These are phyloP conservation scores for Phaeotremella fagi DNA, from an alignment of 768 basidiomycete species.

Conservation along the genomic window DNA sequence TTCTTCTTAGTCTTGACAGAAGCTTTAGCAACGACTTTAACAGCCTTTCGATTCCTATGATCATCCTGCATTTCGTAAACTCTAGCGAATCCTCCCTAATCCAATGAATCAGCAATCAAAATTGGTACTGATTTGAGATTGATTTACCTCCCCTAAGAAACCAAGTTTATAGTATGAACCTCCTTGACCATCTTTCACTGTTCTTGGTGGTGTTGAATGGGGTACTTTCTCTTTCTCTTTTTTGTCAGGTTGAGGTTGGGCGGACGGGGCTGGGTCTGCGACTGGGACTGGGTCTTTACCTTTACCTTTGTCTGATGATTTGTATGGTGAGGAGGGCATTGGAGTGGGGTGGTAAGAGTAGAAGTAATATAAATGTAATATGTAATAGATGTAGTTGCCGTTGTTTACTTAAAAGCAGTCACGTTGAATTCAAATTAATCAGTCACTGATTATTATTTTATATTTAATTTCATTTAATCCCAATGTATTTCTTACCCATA, in stretches of 20 bases:
- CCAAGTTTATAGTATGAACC: constrained; percentile 64
- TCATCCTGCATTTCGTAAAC: constrained; percentile 89
- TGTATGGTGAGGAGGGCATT: too few relatives aligned
- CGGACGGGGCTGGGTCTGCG: too few relatives aligned
- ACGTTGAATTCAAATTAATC: neutral
- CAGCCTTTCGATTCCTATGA: constrained; percentile 64
- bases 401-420: neutral
- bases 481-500: neutral
- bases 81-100: constrained; percentile 84
- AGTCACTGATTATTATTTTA: neutral
- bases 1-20: constrained; percentile 93
- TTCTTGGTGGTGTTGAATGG: constrained; percentile 34
- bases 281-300: too few relatives aligned
- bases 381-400: neutral
- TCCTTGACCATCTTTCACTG: constrained; percentile 28
- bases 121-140: neutral
- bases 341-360: too few relatives aligned
- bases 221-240: constrained; percentile 29
- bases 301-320: too few relatives aligned
- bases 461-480: neutral
- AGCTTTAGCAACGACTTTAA: constrained; percentile 91
- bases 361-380: neutral
- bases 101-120: neutral
- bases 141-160: constrained; percentile 80
- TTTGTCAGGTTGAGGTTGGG: too few relatives aligned